Evolutionary conservation across 768 basidiomycete species (phyloP).

Genomic region (Rhodotorula diobovata): DNA sequence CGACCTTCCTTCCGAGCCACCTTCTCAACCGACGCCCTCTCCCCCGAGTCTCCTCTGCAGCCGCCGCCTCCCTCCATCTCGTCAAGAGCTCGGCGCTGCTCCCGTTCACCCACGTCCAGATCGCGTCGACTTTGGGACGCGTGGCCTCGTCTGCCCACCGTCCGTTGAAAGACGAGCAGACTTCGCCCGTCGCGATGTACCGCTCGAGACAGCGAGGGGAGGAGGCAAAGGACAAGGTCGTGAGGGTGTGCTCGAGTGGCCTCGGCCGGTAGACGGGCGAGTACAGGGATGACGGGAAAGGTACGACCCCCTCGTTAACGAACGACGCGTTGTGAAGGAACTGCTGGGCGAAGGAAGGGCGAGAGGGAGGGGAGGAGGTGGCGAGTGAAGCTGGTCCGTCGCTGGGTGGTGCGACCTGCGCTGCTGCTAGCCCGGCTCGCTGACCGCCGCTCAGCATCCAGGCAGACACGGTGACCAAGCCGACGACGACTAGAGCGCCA

Average conservation of each 20-base stretch:
- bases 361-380: no score
- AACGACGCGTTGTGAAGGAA: constrained; percentile 2
- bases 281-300: constrained; percentile 2
- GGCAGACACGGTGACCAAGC: no score
- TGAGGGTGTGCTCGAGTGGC: neutral
- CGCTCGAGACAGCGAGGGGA: constrained; percentile 6
- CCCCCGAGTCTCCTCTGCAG: neutral
- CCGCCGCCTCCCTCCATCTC: constrained; percentile 8
- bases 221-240: neutral
- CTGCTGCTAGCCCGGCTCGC: no score
- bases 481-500: neutral
- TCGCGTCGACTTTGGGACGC: constrained; percentile 26
- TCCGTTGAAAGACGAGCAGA: constrained; percentile 20
- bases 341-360: neutral
- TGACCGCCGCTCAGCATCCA: no score
- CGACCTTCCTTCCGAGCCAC: no score
- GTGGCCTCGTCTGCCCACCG: neutral
- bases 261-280: neutral
- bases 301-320: constrained; percentile 22
- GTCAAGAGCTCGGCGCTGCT: constrained; percentile 29
- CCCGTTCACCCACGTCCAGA: constrained; percentile 42
- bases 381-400: no score
- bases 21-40: no score
- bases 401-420: no score
- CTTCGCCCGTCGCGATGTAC: constrained; percentile 17